Evolutionary conservation across 257 asterid species (phyloP).

Genomic region (Haberlea rhodopensis): DNA sequence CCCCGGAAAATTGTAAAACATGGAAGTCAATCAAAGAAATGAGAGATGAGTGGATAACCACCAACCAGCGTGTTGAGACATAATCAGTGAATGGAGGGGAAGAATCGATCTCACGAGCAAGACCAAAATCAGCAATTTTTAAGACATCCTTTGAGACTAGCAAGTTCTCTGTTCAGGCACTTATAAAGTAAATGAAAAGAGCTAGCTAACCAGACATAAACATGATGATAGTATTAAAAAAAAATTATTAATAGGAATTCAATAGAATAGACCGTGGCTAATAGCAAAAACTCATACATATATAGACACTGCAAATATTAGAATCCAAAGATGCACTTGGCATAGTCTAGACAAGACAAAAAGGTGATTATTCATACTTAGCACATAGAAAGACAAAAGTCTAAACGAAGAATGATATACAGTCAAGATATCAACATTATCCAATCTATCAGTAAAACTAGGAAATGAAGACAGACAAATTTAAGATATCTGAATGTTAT

Average conservation of each 20-base stretch:
- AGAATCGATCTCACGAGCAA: slow-evolving; percentile 63
- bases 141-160: slow-evolving; percentile 52
- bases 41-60: not conserved
- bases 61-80: slow-evolving; percentile 74
- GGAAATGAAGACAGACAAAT: not conserved
- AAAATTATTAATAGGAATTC: not conserved
- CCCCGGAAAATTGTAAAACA: slow-evolving; percentile 1
- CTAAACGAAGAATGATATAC: not conserved
- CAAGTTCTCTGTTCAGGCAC: slow-evolving; percentile 40
- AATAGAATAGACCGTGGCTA: no score
- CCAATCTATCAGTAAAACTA: not conserved
- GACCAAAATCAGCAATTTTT: slow-evolving; percentile 69
- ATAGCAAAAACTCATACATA: not conserved
- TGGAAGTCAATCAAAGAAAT: slow-evolving; percentile 1
- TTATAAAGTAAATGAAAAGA: not conserved
- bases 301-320: not conserved
- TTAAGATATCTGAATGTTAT: not conserved
- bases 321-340: not conserved
- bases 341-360: not conserved
- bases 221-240: not conserved
- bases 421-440: not conserved
- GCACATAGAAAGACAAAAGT: not conserved
- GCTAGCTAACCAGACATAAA: not conserved
- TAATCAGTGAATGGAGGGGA: slow-evolving; percentile 67
- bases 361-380: no score